These are phyloP conservation scores for Vinca minor DNA, from an alignment of 257 asterid species.

Conservation along the genomic window DNA sequence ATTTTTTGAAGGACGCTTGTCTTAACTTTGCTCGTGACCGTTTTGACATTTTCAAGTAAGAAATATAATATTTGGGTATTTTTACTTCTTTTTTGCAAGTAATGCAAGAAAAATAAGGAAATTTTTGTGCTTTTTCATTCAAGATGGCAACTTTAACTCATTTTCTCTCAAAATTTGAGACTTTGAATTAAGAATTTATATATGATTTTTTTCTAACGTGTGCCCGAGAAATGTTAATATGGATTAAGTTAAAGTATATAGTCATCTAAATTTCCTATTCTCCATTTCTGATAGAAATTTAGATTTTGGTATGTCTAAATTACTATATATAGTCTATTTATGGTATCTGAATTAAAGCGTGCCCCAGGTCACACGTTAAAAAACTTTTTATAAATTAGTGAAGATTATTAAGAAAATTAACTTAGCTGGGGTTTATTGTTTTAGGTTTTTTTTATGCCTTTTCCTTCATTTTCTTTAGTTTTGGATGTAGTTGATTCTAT, in stretches of 20 bases:
- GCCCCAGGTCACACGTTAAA: no score
- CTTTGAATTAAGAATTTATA: neutral
- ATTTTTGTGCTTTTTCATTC: neutral
- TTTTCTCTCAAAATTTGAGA: neutral
- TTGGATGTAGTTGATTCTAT: neutral
- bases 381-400: neutral
- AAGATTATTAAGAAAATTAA: neutral
- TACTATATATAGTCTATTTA: no score
- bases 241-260: no score
- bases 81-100: neutral
- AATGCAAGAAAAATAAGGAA: neutral
- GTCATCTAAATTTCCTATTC: no score
- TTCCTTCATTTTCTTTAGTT: neutral
- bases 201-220: no score
- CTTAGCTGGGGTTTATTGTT: neutral
- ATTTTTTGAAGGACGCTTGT: slow-evolving; percentile 57
- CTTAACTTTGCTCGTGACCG: slow-evolving; percentile 81
- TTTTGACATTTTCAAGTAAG: slow-evolving; percentile 69
- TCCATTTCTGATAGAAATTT: no score
- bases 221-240: no score
- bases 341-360: no score
- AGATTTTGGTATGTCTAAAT: no score
- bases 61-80: neutral
- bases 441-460: neutral
- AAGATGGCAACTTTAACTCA: neutral